A percentile compares a stretch with the other conserved stretches of the same genome.
phyloP scores from a whole-genome alignment of 768 basidiomycete species.

The Astraeus odoratus region DNA sequence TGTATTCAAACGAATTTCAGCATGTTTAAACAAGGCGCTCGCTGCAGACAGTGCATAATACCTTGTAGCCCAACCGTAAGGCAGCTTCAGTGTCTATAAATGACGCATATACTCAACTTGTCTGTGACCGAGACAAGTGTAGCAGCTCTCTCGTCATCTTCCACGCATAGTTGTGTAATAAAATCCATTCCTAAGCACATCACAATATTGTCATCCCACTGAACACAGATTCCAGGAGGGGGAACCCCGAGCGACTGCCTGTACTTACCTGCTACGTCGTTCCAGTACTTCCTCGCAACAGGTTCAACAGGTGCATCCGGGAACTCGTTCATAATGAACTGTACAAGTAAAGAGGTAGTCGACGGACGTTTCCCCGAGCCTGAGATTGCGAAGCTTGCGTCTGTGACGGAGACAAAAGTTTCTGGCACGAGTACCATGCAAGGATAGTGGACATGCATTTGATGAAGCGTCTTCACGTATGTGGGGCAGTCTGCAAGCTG shows the following conservation, averaged over 20 bases:
- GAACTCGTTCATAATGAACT: slow-evolving; percentile 70
- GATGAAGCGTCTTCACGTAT: slow-evolving; percentile 83
- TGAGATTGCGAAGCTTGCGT: slow-evolving; percentile 38
- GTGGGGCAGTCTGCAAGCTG: slow-evolving; percentile 84
- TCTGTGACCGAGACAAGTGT: slow-evolving; percentile 72
- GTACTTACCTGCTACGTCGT: slow-evolving; percentile 61
- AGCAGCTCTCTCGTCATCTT: slow-evolving; percentile 77
- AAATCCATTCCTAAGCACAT: slow-evolving; percentile 86
- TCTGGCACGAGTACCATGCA: slow-evolving; percentile 73
- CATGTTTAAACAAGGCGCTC: slow-evolving; percentile 82
- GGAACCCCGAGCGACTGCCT: background rate
- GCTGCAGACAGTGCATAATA: slow-evolving; percentile 85
- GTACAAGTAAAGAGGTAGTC: slow-evolving; percentile 58
- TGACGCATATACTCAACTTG: slow-evolving; percentile 54
- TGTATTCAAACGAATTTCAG: slow-evolving; percentile 61
- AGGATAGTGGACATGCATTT: slow-evolving; percentile 74
- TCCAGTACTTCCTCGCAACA: slow-evolving; percentile 79
- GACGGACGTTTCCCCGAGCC: slow-evolving; percentile 37
- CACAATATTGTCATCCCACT: background rate
- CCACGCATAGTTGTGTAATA: slow-evolving; percentile 66
- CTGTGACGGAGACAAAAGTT: slow-evolving; percentile 61
- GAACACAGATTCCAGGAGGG: background rate
- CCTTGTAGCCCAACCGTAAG: slow-evolving; percentile 35
- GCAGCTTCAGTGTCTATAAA: background rate
- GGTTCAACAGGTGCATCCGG: slow-evolving; percentile 60